Percentiles rank a stretch among this genome's conserved stretches.
Conservation (phyloP, 352 stramenopile species). For the Blastocystis sp. region DNA sequence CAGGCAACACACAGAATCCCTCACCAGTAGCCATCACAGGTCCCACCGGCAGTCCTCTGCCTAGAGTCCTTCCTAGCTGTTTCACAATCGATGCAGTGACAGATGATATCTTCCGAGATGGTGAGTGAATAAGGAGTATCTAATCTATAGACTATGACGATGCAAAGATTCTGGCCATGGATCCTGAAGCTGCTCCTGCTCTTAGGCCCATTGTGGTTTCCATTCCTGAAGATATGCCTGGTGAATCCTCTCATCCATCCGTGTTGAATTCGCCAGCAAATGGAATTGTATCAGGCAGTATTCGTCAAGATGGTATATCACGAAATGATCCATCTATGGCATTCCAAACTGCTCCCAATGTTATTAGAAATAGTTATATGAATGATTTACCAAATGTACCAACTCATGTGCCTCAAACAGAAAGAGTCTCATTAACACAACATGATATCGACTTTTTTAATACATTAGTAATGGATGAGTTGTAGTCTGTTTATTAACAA, state of each 20-base stretch:
- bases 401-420: not conserved
- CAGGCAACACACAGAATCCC: not conserved
- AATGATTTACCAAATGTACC: not conserved
- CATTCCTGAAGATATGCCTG: too few species aligned
- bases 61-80: not conserved
- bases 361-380: too few species aligned
- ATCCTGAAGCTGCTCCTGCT: not conserved
- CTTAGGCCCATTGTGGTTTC: not conserved
- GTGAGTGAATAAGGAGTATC: not conserved
- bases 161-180: not conserved
- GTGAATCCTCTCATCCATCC: too few species aligned
- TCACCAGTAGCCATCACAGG: too few species aligned
- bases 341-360: too few species aligned
- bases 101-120: not conserved
- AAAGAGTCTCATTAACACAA: not conserved
- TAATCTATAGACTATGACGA: not conserved
- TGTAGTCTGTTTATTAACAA: not conserved
- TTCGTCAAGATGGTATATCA: too few species aligned
- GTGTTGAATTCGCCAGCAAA: too few species aligned
- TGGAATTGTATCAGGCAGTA: too few species aligned
- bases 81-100: not conserved
- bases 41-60: too few species aligned
- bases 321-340: too few species aligned
- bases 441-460: not conserved
- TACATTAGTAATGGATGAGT: not conserved